phyloP scores from a whole-genome alignment of 352 stramenopile genomes.

The Globisporangium carolinianum region DNA sequence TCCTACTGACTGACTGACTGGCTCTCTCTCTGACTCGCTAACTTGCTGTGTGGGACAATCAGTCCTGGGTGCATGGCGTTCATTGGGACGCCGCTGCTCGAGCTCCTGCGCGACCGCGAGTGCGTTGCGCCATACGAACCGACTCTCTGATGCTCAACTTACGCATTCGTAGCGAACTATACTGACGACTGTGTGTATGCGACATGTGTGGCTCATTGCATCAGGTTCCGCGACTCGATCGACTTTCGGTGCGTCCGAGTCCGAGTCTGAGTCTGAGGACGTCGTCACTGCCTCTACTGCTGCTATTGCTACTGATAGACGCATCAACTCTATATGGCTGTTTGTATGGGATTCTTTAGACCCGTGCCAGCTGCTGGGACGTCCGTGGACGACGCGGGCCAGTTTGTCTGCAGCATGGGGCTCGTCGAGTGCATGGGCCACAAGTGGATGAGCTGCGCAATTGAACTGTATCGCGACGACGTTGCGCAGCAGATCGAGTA shows the following conservation, averaged over 20 bases:
- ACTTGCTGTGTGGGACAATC: background rate
- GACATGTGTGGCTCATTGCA: no score
- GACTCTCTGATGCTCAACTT: background rate
- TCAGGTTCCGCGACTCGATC: slow-evolving; percentile 67
- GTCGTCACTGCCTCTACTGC: no score
- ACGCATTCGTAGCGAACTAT: background rate
- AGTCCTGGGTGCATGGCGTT: slow-evolving; percentile 73
- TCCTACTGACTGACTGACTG: slow-evolving; percentile 2
- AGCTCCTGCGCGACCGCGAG: slow-evolving; percentile 53
- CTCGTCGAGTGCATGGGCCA: slow-evolving; percentile 70
- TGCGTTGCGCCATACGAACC: no score
- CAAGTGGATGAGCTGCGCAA: slow-evolving; percentile 71
- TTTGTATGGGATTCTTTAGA: no score
- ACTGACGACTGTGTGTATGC: background rate
- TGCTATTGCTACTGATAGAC: no score
- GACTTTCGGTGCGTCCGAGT: slow-evolving; percentile 42
- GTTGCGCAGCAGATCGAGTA: slow-evolving; percentile 53
- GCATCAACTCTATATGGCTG: no score
- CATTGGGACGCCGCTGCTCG: slow-evolving; percentile 51
- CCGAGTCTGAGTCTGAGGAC: no score
- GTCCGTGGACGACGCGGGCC: slow-evolving; percentile 38
- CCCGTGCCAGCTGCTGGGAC: slow-evolving; percentile 71
- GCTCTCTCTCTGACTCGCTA: slow-evolving; percentile 1
- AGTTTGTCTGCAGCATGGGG: slow-evolving; percentile 65
- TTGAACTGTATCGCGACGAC: slow-evolving; percentile 59